Evolutionary conservation across 768 basidiomycete species (phyloP).

Genomic region (Tricholomella constricta): DNA sequence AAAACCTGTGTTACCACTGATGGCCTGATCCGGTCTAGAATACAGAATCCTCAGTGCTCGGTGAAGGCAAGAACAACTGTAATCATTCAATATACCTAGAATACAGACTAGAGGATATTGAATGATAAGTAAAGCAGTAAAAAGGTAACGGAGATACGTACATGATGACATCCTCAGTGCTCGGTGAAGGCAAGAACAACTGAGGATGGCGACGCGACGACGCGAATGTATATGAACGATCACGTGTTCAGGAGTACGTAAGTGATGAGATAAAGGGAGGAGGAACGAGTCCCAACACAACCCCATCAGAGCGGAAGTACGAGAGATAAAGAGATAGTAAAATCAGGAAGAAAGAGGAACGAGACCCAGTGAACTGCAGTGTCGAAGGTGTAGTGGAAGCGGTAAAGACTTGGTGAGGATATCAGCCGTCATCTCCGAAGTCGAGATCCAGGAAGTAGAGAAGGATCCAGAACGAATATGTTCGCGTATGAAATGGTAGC

Average conservation of each 20-base stretch:
- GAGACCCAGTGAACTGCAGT: conserved; percentile 16
- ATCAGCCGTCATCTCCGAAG: too few relatives aligned
- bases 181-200: neutral
- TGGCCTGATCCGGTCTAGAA: neutral
- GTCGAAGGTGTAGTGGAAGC: conserved; percentile 19
- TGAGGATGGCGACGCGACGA: neutral
- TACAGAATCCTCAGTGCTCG: neutral
- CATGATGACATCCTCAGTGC: neutral
- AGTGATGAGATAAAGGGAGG: too few relatives aligned
- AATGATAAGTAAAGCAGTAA: neutral
- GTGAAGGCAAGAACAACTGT: neutral
- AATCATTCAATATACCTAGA: neutral
- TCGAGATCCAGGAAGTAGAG: too few relatives aligned
- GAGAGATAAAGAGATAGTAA: neutral
- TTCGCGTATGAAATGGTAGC: too few relatives aligned
- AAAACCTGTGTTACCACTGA: too few relatives aligned
- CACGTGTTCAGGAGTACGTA: neutral
- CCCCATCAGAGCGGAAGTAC: neutral
- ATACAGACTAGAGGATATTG: neutral
- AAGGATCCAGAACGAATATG: too few relatives aligned
- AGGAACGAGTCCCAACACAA: too few relatives aligned
- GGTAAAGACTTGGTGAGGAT: too few relatives aligned
- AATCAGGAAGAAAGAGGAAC: neutral
- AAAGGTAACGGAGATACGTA: neutral
- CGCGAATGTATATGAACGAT: neutral